Conservation (phyloP, 345 rosid genomes). For the Eucalyptus tenuipes region DNA sequence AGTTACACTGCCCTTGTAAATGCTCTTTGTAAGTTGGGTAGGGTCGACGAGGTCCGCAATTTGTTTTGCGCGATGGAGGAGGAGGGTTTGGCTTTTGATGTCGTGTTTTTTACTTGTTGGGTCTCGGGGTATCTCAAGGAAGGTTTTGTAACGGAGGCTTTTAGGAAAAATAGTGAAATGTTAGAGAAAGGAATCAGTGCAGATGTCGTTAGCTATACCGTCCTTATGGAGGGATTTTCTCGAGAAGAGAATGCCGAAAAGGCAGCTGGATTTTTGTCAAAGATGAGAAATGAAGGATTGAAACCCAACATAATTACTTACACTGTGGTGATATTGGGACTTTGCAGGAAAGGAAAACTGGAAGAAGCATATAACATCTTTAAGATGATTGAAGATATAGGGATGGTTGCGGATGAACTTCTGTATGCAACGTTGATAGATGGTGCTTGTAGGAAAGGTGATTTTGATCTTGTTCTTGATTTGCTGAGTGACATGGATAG, state of each 20-base stretch:
- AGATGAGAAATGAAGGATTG: slow-evolving; percentile 47
- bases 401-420: slow-evolving; percentile 48
- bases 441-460: slow-evolving; percentile 51
- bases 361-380: slow-evolving; percentile 50
- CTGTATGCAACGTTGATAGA: slow-evolving; percentile 65
- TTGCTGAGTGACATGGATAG: slow-evolving; percentile 65
- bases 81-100: slow-evolving; percentile 51
- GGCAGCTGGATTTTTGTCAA: slow-evolving; percentile 39
- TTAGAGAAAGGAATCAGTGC: slow-evolving; percentile 24
- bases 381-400: slow-evolving; percentile 34
- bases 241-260: slow-evolving; percentile 26
- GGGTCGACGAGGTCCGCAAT: slow-evolving; percentile 30
- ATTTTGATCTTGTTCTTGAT: slow-evolving; percentile 29
- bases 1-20: slow-evolving; percentile 45
- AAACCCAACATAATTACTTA: slow-evolving; percentile 48
- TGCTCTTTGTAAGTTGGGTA: slow-evolving; percentile 54
- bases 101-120: slow-evolving; percentile 59
- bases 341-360: slow-evolving; percentile 46
- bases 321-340: slow-evolving; percentile 46
- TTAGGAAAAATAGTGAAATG: slow-evolving; percentile 37
- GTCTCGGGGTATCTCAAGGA: slow-evolving; percentile 34
- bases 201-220: slow-evolving; percentile 44
- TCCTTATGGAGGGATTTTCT: slow-evolving; percentile 49
- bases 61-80: slow-evolving; percentile 36
- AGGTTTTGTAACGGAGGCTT: slow-evolving; percentile 34